Percentiles rank a stretch among this genome's conserved stretches.
phyloP scores from a whole-genome alignment of 805 yeast species.

The Candida tibetensis region DNA sequence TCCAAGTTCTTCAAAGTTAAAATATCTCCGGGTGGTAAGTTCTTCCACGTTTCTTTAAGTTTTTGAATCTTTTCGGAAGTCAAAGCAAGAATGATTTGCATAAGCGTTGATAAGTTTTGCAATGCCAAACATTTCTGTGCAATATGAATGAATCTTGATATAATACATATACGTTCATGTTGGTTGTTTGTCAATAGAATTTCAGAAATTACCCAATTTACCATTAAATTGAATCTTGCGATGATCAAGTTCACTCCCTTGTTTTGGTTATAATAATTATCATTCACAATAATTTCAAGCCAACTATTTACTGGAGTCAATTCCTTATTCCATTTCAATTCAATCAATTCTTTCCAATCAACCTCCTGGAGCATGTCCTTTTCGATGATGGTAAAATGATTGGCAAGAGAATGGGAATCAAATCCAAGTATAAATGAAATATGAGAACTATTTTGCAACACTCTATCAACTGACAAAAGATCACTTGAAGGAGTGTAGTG shows the following conservation, averaged over 20 bases:
- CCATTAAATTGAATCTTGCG: slow-evolving; percentile 82
- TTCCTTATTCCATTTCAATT: slow-evolving; percentile 67
- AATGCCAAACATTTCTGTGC: slow-evolving; percentile 69
- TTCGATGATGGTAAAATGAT: slow-evolving; percentile 85
- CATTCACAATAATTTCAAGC: slow-evolving; percentile 69
- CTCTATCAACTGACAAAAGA: slow-evolving; percentile 36
- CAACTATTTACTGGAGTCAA: slow-evolving; percentile 75
- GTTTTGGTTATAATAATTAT: slow-evolving; percentile 42
- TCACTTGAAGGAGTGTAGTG: slow-evolving; percentile 30
- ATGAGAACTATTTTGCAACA: slow-evolving; percentile 53
- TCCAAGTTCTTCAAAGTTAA: slow-evolving; percentile 66
- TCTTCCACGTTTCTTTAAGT: slow-evolving; percentile 69
- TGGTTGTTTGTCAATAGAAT: slow-evolving; percentile 64
- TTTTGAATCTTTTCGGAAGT: slow-evolving; percentile 61
- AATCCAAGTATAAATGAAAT: slow-evolving; percentile 79
- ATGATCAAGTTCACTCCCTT: slow-evolving; percentile 82
- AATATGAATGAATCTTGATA: slow-evolving; percentile 84
- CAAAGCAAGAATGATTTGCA: slow-evolving; percentile 83
- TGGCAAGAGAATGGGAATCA: slow-evolving; percentile 63
- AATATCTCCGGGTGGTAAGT: slow-evolving; percentile 69
- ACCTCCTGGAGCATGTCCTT: slow-evolving; percentile 77
- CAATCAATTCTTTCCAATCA: slow-evolving; percentile 89
- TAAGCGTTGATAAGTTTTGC: slow-evolving; percentile 83
- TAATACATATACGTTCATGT: slow-evolving; percentile 59
- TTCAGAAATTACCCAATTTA: slow-evolving; percentile 91